A percentile compares a stretch with the other conserved stretches of the same genome.
Evolutionary conservation across 2,329 filamentous ascomycete genomes (phyloP).

Genomic region (Sarocladium brachiariae): DNA sequence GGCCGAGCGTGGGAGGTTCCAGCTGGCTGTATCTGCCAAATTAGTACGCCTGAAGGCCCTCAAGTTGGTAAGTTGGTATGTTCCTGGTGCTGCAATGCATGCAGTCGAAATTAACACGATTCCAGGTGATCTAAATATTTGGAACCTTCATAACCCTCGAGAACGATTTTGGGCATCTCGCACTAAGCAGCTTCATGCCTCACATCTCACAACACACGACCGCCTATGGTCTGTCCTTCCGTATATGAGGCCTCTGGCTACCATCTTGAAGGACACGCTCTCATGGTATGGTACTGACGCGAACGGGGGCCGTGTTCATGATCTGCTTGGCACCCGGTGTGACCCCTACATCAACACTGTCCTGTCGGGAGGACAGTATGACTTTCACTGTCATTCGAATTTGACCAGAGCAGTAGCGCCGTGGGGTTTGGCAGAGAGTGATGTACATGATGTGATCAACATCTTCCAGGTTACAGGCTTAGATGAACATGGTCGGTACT

Average conservation of each 20-base stretch:
- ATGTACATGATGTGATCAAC: conserved; percentile 82
- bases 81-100: conserved; percentile 12
- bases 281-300: conserved; percentile 21
- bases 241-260: conserved; percentile 15
- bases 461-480: conserved; percentile 80
- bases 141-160: conserved; percentile 68
- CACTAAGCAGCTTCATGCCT: conserved; percentile 70
- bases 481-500: conserved; percentile 65
- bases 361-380: conserved; percentile 65
- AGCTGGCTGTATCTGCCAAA: conserved; percentile 60
- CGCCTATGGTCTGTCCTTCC: conserved; percentile 61
- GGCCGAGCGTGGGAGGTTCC: conserved; percentile 67
- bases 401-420: conserved; percentile 65
- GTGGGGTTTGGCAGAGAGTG: conserved; percentile 60
- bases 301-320: conserved; percentile 64
- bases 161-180: conserved; percentile 78
- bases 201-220: conserved; percentile 65
- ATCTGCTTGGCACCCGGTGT: conserved; percentile 74
- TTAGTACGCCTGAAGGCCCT: conserved; percentile 69
- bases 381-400: conserved; percentile 82
- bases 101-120: too few species aligned
- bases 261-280: conserved; percentile 16
- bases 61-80: conserved; percentile 66
- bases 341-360: conserved; percentile 78
- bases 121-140: conserved; percentile 78